Evolutionary conservation across 345 rosid genomes (phyloP).

Genomic region (Sonneratia caseolaris): DNA sequence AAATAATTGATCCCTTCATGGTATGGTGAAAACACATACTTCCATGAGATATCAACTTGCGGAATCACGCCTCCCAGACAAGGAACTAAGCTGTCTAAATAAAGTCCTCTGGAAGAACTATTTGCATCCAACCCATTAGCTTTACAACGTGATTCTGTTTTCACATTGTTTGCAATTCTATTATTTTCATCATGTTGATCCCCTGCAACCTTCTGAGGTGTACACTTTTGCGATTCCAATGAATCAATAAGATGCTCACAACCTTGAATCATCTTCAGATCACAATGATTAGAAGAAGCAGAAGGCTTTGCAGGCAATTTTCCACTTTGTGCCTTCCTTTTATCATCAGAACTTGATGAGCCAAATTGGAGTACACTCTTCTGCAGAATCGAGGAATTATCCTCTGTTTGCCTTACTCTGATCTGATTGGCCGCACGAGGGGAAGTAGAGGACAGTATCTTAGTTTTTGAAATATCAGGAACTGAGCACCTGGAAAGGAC

Average conservation of each 20-base stretch:
- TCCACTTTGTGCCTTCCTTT: not conserved
- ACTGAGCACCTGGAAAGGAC: constrained; percentile 12
- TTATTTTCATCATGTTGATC: not conserved
- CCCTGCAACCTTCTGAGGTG: not conserved
- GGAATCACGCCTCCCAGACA: constrained; percentile 24
- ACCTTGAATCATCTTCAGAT: not conserved
- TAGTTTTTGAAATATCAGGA: constrained; percentile 18
- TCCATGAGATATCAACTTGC: constrained; percentile 35
- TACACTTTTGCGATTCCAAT: not conserved
- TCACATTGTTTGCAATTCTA: not conserved
- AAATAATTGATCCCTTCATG: not conserved
- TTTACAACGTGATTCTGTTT: constrained; percentile 5
- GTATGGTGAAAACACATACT: constrained; percentile 21
- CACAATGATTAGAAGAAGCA: not conserved
- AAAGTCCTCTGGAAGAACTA: not conserved
- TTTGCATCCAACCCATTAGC: constrained; percentile 3
- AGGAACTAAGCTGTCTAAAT: not conserved
- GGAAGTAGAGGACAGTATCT: constrained; percentile 1
- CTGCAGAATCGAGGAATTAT: not conserved
- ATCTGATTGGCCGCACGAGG: not conserved
- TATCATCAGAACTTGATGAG: not conserved
- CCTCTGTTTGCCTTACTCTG: not conserved
- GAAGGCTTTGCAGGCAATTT: not conserved
- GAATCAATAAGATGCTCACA: not conserved
- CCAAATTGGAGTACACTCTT: not conserved